A percentile compares a stretch with the other conserved stretches of the same genome.
Conservation (phyloP, 2,329 filamentous ascomycete genomes). For the Fusarium illudens region DNA sequence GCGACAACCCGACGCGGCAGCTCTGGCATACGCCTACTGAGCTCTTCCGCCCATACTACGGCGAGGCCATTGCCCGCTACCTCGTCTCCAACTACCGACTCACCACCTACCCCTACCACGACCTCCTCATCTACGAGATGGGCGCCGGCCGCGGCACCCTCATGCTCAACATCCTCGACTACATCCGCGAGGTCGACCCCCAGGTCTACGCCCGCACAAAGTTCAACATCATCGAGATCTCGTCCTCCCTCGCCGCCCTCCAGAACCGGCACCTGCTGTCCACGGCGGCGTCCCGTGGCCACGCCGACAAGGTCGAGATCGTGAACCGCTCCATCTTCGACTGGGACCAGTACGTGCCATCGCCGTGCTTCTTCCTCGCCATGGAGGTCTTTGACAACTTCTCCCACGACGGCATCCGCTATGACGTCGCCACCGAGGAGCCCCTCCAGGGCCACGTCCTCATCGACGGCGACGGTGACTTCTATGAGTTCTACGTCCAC, state of each 20-base stretch:
- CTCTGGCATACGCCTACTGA: conserved; percentile 99
- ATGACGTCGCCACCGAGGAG: conserved; percentile 81
- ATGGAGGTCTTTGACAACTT: conserved; percentile 99
- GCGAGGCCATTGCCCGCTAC: conserved; percentile 95
- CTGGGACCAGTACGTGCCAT: conserved; percentile 87
- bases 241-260: conserved; percentile 77
- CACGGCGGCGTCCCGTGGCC: conserved; percentile 74
- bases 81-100: conserved; percentile 96
- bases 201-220: conserved; percentile 93
- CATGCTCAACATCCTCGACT: conserved; percentile 98
- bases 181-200: conserved; percentile 87
- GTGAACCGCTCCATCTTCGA: conserved; percentile 96
- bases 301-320: conserved; percentile 88
- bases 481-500: conserved; percentile 91
- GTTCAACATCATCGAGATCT: conserved; percentile 97
- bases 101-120: conserved; percentile 92
- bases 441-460: conserved; percentile 90
- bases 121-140: conserved; percentile 98
- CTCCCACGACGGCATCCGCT: conserved; percentile 91
- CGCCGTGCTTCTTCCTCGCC: conserved; percentile 95
- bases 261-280: conserved; percentile 76
- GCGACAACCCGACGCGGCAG: conserved; percentile 78
- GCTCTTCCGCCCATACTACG: conserved; percentile 95
- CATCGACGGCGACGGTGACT: conserved; percentile 84
- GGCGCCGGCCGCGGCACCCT: conserved; percentile 96